These are phyloP conservation scores for Pythium utonaiense DNA, from an alignment of 352 stramenopile genomes.

Conservation along the genomic window DNA sequence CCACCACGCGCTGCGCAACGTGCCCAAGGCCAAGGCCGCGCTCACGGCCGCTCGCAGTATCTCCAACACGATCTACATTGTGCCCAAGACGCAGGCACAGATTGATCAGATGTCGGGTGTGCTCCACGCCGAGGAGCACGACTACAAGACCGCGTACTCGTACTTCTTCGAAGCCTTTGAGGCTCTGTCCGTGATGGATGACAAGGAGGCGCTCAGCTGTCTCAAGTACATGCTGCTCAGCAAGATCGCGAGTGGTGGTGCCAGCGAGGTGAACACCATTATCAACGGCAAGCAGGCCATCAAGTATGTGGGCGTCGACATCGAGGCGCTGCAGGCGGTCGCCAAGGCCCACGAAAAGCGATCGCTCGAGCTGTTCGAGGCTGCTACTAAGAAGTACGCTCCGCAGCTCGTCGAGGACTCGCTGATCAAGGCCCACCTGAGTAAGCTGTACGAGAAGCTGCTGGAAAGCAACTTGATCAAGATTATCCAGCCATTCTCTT, in stretches of 20 bases:
- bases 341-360: conserved; percentile 93
- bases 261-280: conserved; percentile 93
- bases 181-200: conserved; percentile 92
- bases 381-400: conserved; percentile 87
- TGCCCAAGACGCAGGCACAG: conserved; percentile 92
- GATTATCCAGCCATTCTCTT: conserved; percentile 98
- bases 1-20: conserved; percentile 96
- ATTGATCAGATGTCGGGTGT: conserved; percentile 97
- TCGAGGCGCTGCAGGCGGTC: conserved; percentile 96
- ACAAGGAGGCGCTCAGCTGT: conserved; percentile 76
- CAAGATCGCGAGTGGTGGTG: conserved; percentile 91
- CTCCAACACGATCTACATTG: conserved; percentile 98
- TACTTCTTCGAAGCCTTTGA: conserved; percentile 99
- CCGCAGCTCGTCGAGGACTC: conserved; percentile 78
- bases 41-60: conserved; percentile 96
- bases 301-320: conserved; percentile 95
- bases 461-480: conserved; percentile 99
- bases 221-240: conserved; percentile 99
- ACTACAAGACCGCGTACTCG: conserved; percentile 99
- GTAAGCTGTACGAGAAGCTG: conserved; percentile 96
- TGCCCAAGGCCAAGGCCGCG: conserved; percentile 95
- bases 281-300: conserved; percentile 95
- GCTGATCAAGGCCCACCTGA: conserved; percentile 93
- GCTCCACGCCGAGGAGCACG: conserved; percentile 96
- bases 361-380: conserved; percentile 90